Percentiles rank a stretch among this genome's conserved stretches.
phyloP scores from a whole-genome alignment of 768 basidiomycete species.

The Ephemerocybe angulata region DNA sequence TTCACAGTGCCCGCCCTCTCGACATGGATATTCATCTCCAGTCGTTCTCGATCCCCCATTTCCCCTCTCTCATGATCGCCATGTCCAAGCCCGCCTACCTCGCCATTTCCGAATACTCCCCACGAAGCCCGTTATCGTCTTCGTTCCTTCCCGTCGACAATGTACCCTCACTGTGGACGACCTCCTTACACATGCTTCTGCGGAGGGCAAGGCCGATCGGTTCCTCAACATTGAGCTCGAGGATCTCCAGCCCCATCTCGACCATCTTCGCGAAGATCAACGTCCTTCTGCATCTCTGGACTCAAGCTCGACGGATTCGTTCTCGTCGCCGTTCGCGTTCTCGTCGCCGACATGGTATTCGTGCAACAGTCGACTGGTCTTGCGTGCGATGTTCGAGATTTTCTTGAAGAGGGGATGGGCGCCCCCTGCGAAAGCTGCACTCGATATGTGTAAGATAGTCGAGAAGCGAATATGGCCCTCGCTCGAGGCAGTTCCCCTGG shows the following conservation, averaged over 20 bases:
- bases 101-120: slow-evolving; percentile 84
- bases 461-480: slow-evolving; percentile 93
- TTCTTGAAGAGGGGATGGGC: slow-evolving; percentile 99
- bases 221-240: slow-evolving; percentile 86
- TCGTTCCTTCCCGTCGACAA: slow-evolving; percentile 91
- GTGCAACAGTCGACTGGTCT: slow-evolving; percentile 82
- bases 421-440: slow-evolving; percentile 82
- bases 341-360: slow-evolving; percentile 92
- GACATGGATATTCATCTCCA: slow-evolving; percentile 98
- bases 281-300: slow-evolving; percentile 85
- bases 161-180: slow-evolving; percentile 94
- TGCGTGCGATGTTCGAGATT: slow-evolving; percentile 97
- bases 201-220: slow-evolving; percentile 78
- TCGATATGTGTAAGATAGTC: slow-evolving; percentile 96
- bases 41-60: slow-evolving; percentile 94
- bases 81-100: slow-evolving; percentile 99
- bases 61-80: slow-evolving; percentile 96
- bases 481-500: slow-evolving; percentile 90
- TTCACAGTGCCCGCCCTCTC: slow-evolving; percentile 93
- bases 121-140: slow-evolving; percentile 83
- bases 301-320: slow-evolving; percentile 83
- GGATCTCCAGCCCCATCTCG: slow-evolving; percentile 85
- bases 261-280: slow-evolving; percentile 92
- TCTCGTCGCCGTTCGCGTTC: no score
- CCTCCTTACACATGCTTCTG: slow-evolving; percentile 80